These are phyloP conservation scores for Wickerhamomyces chambardii DNA, from an alignment of 805 yeast genomes.

Conservation along the genomic window DNA sequence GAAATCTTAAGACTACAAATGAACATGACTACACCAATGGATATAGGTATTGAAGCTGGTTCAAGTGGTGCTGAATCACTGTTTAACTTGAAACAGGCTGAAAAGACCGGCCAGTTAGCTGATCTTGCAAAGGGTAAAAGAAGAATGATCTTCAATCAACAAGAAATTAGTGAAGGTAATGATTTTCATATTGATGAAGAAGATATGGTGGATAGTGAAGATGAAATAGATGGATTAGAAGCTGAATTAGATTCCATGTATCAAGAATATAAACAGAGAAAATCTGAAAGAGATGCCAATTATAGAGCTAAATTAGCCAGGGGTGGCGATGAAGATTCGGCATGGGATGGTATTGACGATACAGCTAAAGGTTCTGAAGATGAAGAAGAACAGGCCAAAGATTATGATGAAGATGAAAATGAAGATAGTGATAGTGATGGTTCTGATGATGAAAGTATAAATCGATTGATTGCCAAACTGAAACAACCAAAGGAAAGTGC, in stretches of 20 bases:
- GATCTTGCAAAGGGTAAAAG: constrained; percentile 73
- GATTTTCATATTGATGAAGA: constrained; percentile 49
- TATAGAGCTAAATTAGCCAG: constrained; percentile 62
- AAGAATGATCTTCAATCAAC: constrained; percentile 45
- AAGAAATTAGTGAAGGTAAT: constrained; percentile 43
- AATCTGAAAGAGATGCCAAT: constrained; percentile 61
- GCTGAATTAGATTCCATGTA: constrained; percentile 81
- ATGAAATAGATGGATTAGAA: constrained; percentile 63
- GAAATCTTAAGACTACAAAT: constrained; percentile 89
- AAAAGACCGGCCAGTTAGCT: constrained; percentile 74
- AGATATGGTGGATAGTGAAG: constrained; percentile 31
- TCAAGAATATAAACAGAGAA: constrained; percentile 53
- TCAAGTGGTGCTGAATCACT: constrained; percentile 68
- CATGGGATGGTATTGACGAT: constrained; percentile 64
- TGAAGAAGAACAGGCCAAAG: constrained; percentile 24
- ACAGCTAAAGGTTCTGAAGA: constrained; percentile 9
- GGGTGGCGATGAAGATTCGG: constrained; percentile 68
- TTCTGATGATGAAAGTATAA: constrained; percentile 69
- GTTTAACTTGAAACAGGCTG: constrained; percentile 79
- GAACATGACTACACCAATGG: constrained; percentile 91
- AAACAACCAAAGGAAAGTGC: constrained; percentile 37
- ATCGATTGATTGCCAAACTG: constrained; percentile 44
- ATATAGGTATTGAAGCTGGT: constrained; percentile 91
- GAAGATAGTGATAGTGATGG: constrained; percentile 34
- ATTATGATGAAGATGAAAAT: constrained; percentile 34